Percentiles rank a stretch among this genome's conserved stretches.
Evolutionary conservation across 768 basidiomycete genomes (phyloP).

Genomic region (Boletus rex-veris): DNA sequence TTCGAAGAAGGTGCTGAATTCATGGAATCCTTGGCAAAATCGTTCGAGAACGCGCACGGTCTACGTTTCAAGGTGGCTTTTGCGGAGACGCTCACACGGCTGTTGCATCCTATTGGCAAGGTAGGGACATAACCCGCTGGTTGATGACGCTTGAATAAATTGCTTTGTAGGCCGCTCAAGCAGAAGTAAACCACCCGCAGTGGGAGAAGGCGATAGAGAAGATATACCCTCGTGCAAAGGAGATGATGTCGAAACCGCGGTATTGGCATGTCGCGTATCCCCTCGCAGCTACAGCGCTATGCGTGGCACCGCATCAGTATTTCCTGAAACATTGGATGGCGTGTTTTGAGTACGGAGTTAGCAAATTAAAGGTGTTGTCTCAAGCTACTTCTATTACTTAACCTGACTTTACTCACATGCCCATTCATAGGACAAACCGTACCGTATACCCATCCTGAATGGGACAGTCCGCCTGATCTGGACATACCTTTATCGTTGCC

Average conservation of each 20-base stretch:
- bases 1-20: conserved; percentile 95
- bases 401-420: neutral
- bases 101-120: conserved; percentile 88
- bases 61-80: conserved; percentile 78
- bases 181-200: conserved; percentile 91
- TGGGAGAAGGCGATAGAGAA: conserved; percentile 91
- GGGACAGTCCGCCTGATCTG: conserved; percentile 81
- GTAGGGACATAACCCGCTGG: conserved; percentile 32
- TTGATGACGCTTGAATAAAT: neutral
- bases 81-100: conserved; percentile 71
- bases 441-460: conserved; percentile 70
- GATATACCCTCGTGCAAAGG: conserved; percentile 76
- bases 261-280: conserved; percentile 91
- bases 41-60: conserved; percentile 69
- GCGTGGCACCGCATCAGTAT: conserved; percentile 81
- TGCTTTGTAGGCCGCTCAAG: conserved; percentile 74
- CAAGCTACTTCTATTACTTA: neutral
- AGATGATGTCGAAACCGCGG: conserved; percentile 83
- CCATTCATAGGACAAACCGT: conserved; percentile 65
- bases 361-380: conserved; percentile 71
- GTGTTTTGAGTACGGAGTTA: conserved; percentile 68
- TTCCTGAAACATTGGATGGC: conserved; percentile 80
- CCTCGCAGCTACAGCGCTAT: conserved; percentile 75
- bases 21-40: conserved; percentile 64
- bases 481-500: conserved; percentile 94